Evolutionary conservation across 208 protist genomes (phyloP).

Genomic region (Trypanosoma boissoni): DNA sequence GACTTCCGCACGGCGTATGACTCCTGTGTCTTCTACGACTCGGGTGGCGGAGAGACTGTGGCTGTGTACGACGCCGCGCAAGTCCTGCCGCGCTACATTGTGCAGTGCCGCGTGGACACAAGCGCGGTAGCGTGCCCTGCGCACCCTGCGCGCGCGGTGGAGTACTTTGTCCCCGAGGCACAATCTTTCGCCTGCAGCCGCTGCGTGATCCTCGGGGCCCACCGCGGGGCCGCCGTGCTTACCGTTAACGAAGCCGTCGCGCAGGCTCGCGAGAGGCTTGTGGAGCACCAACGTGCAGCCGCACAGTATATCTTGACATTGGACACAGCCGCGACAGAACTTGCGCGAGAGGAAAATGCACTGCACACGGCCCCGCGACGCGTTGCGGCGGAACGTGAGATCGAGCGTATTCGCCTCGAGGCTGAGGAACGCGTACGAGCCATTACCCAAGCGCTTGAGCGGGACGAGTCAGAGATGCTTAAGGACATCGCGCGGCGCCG

Average conservation of each 20-base stretch:
- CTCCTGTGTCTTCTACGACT: slow-evolving; percentile 47
- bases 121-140: slow-evolving; percentile 49
- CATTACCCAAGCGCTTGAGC: slow-evolving; percentile 38
- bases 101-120: slow-evolving; percentile 64
- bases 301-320: slow-evolving; percentile 41
- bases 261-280: slow-evolving; percentile 44
- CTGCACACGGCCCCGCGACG: slow-evolving; percentile 47
- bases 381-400: slow-evolving; percentile 40
- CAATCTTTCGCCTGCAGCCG: slow-evolving; percentile 68
- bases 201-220: slow-evolving; percentile 63
- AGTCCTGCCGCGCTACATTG: slow-evolving; percentile 53
- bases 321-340: slow-evolving; percentile 38
- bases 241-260: slow-evolving; percentile 59
- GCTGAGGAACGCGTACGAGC: slow-evolving; percentile 45
- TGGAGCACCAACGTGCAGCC: slow-evolving; percentile 39
- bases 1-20: slow-evolving; percentile 48
- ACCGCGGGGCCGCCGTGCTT: slow-evolving; percentile 46
- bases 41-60: slow-evolving; percentile 31
- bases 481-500: slow-evolving; percentile 37
- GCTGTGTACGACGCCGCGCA: slow-evolving; percentile 56
- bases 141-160: slow-evolving; percentile 54
- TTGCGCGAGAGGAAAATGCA: slow-evolving; percentile 33
- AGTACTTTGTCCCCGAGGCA: slow-evolving; percentile 66
- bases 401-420: slow-evolving; percentile 59
- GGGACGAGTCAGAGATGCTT: slow-evolving; percentile 39